Evolutionary conservation across 208 protist genomes (phyloP).

Genomic region (Crithidia fasciculata): DNA sequence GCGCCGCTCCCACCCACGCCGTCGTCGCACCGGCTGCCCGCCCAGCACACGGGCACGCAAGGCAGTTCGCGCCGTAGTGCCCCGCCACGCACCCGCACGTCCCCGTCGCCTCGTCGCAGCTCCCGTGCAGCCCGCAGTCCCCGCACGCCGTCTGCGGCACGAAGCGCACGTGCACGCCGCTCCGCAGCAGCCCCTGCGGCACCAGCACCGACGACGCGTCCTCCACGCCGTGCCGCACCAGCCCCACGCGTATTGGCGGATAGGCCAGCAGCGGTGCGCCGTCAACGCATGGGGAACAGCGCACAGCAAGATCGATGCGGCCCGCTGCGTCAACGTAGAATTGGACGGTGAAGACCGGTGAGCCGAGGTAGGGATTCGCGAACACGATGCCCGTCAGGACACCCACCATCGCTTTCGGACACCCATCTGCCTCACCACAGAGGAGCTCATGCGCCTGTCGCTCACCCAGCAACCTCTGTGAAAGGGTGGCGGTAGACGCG

Average conservation of each 20-base stretch:
- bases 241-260: conserved; percentile 36
- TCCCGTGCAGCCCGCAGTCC: conserved; percentile 32
- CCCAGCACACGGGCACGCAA: conserved; percentile 27
- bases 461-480: not conserved
- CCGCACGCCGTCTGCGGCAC: conserved; percentile 9
- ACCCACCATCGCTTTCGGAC: not conserved
- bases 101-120: conserved; percentile 30
- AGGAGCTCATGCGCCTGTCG: not conserved
- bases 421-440: not conserved
- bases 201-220: conserved; percentile 37
- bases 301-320: conserved; percentile 7
- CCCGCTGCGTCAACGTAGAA: conserved; percentile 2
- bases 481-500: not conserved
- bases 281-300: not conserved
- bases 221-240: conserved; percentile 39
- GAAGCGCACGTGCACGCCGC: conserved; percentile 19
- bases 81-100: conserved; percentile 34
- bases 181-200: conserved; percentile 22
- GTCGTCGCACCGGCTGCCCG: conserved; percentile 37
- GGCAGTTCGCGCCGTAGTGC: conserved; percentile 34
- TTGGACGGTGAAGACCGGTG: conserved; percentile 6
- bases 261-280: conserved; percentile 25
- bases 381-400: not conserved
- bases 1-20: conserved; percentile 2
- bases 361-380: not conserved